Conservation (phyloP, 2,329 filamentous ascomycete genomes). For the Macrophomina phaseolina region DNA sequence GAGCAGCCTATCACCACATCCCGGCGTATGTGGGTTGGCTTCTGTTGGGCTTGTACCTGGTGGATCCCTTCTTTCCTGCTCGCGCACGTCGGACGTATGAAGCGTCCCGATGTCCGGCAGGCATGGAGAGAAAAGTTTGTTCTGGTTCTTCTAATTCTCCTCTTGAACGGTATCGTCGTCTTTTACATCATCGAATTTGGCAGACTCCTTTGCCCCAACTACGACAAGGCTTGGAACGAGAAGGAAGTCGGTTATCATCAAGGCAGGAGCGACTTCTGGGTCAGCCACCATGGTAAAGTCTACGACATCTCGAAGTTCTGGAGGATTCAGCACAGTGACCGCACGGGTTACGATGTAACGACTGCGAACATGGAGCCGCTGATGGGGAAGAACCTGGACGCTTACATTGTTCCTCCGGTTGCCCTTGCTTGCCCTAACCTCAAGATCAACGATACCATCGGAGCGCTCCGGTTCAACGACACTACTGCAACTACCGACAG, state of each 20-base stretch:
- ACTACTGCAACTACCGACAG: constrained; percentile 57
- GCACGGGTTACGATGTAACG: constrained; percentile 60
- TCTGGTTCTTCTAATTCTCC: constrained; percentile 76
- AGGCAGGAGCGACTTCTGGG: constrained; percentile 79
- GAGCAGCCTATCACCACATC: constrained; percentile 67
- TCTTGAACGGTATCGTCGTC: constrained; percentile 81
- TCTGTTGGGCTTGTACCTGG: constrained; percentile 88
- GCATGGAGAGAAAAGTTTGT: constrained; percentile 97
- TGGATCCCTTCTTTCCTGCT: constrained; percentile 91
- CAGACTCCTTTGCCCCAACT: constrained; percentile 84
- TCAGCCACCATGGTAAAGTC: constrained; percentile 84
- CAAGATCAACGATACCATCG: constrained; percentile 63
- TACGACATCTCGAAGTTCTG: constrained; percentile 94
- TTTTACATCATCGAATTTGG: constrained; percentile 95
- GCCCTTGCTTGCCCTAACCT: constrained; percentile 75
- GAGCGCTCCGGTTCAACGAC: constrained; percentile 66
- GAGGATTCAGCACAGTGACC: constrained; percentile 83
- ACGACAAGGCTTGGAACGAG: constrained; percentile 83
- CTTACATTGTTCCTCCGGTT: constrained; percentile 85
- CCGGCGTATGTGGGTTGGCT: constrained; percentile 77
- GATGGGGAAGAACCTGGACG: constrained; percentile 77
- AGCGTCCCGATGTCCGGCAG: constrained; percentile 93
- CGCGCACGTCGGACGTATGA: constrained; percentile 88
- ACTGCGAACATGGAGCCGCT: constrained; percentile 74
- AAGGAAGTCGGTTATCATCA: constrained; percentile 73